Percentiles rank a stretch among this genome's conserved stretches.
Evolutionary conservation across 2,329 filamentous ascomycete species (phyloP).

Genomic region (Trichoderma harzianum): DNA sequence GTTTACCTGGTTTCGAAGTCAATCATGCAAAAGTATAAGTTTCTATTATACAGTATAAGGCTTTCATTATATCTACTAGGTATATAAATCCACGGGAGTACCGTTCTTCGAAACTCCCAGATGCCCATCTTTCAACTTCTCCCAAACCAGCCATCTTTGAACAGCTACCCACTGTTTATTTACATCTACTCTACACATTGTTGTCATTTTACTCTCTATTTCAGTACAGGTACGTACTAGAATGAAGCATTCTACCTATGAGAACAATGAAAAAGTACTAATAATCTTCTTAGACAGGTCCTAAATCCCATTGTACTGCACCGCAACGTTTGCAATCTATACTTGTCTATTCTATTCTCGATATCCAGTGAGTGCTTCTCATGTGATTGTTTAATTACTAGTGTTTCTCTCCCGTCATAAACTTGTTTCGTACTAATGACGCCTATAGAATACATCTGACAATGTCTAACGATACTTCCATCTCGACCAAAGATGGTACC

Average conservation of each 20-base stretch:
- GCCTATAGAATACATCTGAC: background rate
- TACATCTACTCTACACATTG: background rate
- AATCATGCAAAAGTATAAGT: background rate
- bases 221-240: background rate
- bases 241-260: background rate
- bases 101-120: background rate
- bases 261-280: background rate
- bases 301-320: background rate
- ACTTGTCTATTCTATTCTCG: background rate
- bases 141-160: background rate
- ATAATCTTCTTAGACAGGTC: background rate
- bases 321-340: background rate
- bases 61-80: background rate
- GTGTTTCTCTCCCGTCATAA: background rate
- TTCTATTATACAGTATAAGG: too few species aligned
- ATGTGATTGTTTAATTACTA: background rate
- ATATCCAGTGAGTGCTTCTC: background rate
- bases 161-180: background rate
- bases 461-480: background rate
- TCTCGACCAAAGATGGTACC: background rate
- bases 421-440: background rate
- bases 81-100: background rate
- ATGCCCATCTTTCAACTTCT: background rate
- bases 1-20: background rate
- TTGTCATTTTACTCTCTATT: background rate